Evolutionary conservation across 768 basidiomycete species (phyloP), one percentile per base, ranked within the genome.

Genomic region (Mycena leptocephala): DNA sequence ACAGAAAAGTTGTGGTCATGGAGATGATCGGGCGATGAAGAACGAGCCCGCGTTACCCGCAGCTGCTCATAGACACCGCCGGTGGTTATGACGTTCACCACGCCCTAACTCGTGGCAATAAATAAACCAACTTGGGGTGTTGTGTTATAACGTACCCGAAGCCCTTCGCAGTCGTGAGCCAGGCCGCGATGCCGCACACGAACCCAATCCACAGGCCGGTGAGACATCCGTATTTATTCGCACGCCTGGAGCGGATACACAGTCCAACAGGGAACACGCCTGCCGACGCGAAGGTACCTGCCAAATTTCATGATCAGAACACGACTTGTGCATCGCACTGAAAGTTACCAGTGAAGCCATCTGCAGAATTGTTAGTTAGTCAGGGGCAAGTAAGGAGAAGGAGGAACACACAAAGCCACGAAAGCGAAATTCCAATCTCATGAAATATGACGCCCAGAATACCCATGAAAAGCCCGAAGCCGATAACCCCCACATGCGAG

Each of bases 261-360:
- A 79, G 67, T 22, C 65, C 75, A 24, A 74, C 77, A 39, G 78
- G 78, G 28, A 79, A 61, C 5, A 79, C 78, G 24, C 66, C 78
- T 5, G 75, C 65, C 20, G 78, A 76, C 5, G 77, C 71, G 33
- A 76, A 76, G 24, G 61, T 65, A 56, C 77, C 77, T 33, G 28
- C 59, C 35, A n/a, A 66, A 28, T n/a, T n/a, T n/a, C n/a, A n/a
- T 59, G 5, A 48, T 22, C n/a, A 51, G n/a, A n/a, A n/a, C n/a
- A n/a, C n/a, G n/a, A n/a, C n/a, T n/a, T n/a, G n/a, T n/a, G n/a
- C n/a, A n/a, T n/a, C n/a, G n/a, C n/a, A n/a, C n/a, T n/a, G n/a
- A n/a, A n/a, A 46, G 26, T 13, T 37, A 62, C 69, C 59, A 20
- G 69, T 70, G 35, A 70, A 70, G 8, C 68, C 68, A 24, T 70